Conservation (phyloP, 257 asterid genomes). For the Primulina huaijiensis region DNA sequence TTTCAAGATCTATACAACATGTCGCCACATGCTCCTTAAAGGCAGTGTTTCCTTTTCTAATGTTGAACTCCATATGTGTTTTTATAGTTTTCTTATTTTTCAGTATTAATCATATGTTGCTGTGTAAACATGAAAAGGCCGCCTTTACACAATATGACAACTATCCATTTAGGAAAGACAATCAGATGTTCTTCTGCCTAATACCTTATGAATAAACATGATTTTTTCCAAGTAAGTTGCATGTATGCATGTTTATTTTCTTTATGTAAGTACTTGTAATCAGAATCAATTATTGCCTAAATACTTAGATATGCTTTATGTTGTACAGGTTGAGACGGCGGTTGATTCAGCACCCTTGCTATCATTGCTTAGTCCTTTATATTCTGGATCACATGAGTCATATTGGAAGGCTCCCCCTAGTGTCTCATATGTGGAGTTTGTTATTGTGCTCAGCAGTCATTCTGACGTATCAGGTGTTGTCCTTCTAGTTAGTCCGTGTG, state of each 20-base stretch:
- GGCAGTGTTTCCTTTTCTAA: too few relatives aligned
- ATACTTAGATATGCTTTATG: slow-evolving; percentile 19
- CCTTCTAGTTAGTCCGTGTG: slow-evolving; percentile 87
- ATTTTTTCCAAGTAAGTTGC: neutral
- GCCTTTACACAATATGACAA: slow-evolving; percentile 12
- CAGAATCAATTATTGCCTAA: slow-evolving; percentile 24
- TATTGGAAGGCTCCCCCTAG: slow-evolving; percentile 90
- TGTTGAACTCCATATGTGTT: too few relatives aligned
- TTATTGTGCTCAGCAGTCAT: slow-evolving; percentile 64
- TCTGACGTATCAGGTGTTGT: slow-evolving; percentile 91
- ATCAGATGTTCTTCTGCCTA: slow-evolving; percentile 3
- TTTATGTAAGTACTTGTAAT: slow-evolving; percentile 7
- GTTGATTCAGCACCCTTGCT: slow-evolving; percentile 78
- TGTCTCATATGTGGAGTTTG: slow-evolving; percentile 75
- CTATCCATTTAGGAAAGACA: slow-evolving; percentile 23
- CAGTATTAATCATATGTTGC: neutral
- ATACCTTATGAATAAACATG: slow-evolving; percentile 14
- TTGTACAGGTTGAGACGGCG: slow-evolving; percentile 80
- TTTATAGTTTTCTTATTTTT: too few relatives aligned
- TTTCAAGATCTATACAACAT: too few relatives aligned
- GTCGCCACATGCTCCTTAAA: too few relatives aligned
- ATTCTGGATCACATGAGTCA: slow-evolving; percentile 61
- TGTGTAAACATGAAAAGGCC: slow-evolving; percentile 3
- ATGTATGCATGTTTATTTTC: slow-evolving; percentile 5
- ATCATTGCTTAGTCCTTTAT: slow-evolving; percentile 77